Evolutionary conservation across 495 filamentous ascomycete species (phyloP).

Genomic region (Penicillium argentinense): DNA sequence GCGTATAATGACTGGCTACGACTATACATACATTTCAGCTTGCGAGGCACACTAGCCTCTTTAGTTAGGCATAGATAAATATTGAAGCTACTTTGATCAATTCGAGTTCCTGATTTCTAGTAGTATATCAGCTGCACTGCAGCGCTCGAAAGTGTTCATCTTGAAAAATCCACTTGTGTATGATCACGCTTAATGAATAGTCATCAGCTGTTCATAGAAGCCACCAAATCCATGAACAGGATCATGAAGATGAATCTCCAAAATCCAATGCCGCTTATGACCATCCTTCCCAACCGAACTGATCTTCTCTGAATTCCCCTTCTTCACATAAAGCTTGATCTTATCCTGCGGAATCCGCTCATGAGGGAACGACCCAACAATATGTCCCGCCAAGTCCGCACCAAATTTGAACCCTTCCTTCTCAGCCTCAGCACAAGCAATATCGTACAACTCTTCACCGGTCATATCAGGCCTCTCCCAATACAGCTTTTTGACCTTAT

Average conservation of each 20-base stretch:
- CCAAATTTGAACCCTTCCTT: conserved; percentile 43
- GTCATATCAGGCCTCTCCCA: conserved; percentile 39
- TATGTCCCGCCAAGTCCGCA: conserved; percentile 44
- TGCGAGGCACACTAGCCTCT: conserved; percentile 6
- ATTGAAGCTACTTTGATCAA: too few relatives aligned
- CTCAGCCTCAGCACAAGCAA: conserved; percentile 29
- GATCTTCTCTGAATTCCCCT: conserved; percentile 42
- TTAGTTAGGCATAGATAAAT: conserved; percentile 8
- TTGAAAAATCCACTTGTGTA: background rate
- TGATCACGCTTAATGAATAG: conserved; percentile 21
- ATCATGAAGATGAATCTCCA: conserved; percentile 52
- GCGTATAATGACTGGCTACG: conserved; percentile 45
- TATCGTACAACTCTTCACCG: conserved; percentile 40
- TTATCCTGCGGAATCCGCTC: conserved; percentile 50
- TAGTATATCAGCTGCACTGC: too few relatives aligned
- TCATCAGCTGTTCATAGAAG: conserved; percentile 49
- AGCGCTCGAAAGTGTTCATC: too few relatives aligned
- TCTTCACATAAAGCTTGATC: conserved; percentile 39
- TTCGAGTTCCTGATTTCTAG: too few relatives aligned
- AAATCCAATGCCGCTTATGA: conserved; percentile 47
- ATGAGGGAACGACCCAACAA: conserved; percentile 44
- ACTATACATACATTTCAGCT: conserved; percentile 25
- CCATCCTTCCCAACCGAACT: conserved; percentile 36
- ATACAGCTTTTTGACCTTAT: conserved; percentile 36
- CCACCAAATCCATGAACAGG: conserved; percentile 31